These are phyloP conservation scores for Fusarium phyllophilum DNA, from an alignment of 2,329 filamentous ascomycete species.

Conservation along the genomic window DNA sequence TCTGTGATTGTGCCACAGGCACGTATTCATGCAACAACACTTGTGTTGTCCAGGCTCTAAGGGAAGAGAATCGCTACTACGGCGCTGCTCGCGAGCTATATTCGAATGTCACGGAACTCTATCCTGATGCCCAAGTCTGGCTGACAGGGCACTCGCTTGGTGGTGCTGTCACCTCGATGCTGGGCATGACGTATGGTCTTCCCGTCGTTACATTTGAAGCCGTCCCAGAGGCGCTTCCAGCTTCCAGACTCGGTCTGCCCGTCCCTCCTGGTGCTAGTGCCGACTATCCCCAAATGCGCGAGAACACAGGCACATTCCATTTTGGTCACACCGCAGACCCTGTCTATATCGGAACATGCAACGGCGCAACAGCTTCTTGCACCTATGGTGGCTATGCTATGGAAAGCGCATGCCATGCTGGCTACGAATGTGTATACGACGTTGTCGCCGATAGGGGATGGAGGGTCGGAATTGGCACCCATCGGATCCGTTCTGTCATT, in stretches of 20 bases:
- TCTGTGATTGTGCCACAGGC: constrained; percentile 89
- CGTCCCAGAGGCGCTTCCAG: constrained; percentile 89
- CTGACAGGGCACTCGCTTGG: constrained; percentile 92
- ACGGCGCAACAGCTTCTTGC: constrained; percentile 87
- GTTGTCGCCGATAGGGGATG: constrained; percentile 92
- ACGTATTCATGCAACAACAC: constrained; percentile 94
- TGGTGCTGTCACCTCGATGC: constrained; percentile 85
- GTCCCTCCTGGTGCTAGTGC: constrained; percentile 82
- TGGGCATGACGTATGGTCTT: constrained; percentile 90
- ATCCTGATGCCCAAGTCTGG: constrained; percentile 88
- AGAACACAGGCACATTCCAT: constrained; percentile 83
- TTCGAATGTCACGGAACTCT: constrained; percentile 89
- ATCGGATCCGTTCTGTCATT: constrained; percentile 90
- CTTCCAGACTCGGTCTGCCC: constrained; percentile 84
- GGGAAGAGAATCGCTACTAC: constrained; percentile 90
- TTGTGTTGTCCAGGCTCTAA: constrained; percentile 80
- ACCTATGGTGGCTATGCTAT: constrained; percentile 93
- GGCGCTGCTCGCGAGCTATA: constrained; percentile 89
- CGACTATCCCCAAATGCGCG: constrained; percentile 73
- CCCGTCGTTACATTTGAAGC: constrained; percentile 95
- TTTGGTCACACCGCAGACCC: constrained; percentile 97
- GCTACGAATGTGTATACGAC: constrained; percentile 89
- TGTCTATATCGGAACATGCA: constrained; percentile 93
- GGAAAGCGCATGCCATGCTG: constrained; percentile 92
- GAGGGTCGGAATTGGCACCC: constrained; percentile 89